Evolutionary conservation across 2,329 filamentous ascomycete genomes (phyloP).

Genomic region (Boeremia exigua): DNA sequence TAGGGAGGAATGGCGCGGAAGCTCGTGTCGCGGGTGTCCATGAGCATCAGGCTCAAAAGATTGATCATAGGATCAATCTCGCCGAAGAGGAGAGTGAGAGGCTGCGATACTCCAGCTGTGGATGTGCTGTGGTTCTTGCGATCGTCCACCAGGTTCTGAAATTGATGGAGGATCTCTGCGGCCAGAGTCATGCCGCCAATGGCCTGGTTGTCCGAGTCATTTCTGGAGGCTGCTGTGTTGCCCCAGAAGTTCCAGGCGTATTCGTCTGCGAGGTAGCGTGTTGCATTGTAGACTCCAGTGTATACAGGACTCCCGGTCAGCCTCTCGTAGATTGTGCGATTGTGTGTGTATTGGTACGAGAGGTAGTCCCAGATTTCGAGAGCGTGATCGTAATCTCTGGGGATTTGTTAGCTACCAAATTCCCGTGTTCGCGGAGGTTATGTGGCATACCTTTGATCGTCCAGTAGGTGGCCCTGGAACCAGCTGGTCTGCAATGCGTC

Average conservation of each 20-base stretch:
- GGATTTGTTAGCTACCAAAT: background rate
- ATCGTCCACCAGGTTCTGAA: constrained; percentile 27
- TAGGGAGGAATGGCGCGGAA: constrained; percentile 37
- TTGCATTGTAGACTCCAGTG: constrained; percentile 29
- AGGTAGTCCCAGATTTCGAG: constrained; percentile 63
- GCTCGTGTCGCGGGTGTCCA: constrained; percentile 23
- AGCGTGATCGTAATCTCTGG: constrained; percentile 59
- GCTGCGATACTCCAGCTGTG: constrained; percentile 38
- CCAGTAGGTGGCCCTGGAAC: constrained; percentile 43
- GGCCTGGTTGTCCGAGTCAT: constrained; percentile 29
- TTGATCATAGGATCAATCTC: constrained; percentile 43
- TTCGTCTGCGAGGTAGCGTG: constrained; percentile 56
- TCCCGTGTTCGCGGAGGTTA: background rate
- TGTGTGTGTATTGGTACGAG: constrained; percentile 61
- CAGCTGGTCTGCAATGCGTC: constrained; percentile 51
- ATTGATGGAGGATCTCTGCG: constrained; percentile 31
- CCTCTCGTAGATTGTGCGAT: constrained; percentile 49
- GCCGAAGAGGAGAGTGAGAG: constrained; percentile 53
- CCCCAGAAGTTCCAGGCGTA: constrained; percentile 53
- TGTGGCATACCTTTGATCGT: constrained; percentile 6
- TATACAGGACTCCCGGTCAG: constrained; percentile 40
- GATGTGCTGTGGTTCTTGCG: constrained; percentile 15
- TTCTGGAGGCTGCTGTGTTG: constrained; percentile 47
- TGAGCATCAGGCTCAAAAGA: constrained; percentile 36
- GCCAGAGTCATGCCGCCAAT: constrained; percentile 43